Percentiles rank a stretch among this genome's conserved stretches.
phyloP scores from a whole-genome alignment of 768 basidiomycete genomes.

The Lactarius tabidus region DNA sequence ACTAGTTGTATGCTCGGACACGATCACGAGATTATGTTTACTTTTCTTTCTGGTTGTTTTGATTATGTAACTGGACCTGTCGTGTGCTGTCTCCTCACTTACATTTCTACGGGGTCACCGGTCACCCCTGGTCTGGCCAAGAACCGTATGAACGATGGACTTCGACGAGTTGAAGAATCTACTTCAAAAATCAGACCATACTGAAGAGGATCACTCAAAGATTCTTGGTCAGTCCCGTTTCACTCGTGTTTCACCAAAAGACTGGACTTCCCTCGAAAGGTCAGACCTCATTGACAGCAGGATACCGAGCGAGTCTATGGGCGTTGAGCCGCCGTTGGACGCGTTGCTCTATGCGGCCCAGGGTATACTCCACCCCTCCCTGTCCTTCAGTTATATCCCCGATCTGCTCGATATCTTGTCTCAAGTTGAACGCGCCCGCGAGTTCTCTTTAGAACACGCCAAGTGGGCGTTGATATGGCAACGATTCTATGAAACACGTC shows the following conservation, averaged over 20 bases:
- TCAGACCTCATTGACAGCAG: conserved; percentile 17
- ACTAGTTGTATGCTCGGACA: no score
- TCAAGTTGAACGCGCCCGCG: conserved; percentile 22
- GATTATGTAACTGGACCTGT: neutral
- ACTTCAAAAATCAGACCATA: conserved; percentile 13
- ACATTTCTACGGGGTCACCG: neutral
- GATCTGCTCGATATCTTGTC: conserved; percentile 22
- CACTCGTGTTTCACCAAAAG: neutral
- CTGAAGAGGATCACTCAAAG: conserved; percentile 13
- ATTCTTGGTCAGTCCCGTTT: conserved; percentile 13
- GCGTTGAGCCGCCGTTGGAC: conserved; percentile 2
- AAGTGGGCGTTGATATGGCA: conserved; percentile 22
- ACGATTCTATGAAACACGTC: conserved; percentile 17
- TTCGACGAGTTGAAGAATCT: conserved; percentile 9
- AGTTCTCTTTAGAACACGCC: conserved; percentile 17
- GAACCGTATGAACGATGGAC: conserved; percentile 8
- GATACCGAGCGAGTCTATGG: neutral
- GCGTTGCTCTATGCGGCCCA: conserved; percentile 12
- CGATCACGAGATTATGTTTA: neutral
- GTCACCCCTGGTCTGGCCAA: neutral
- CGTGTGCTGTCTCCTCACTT: neutral
- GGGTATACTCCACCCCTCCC: conserved; percentile 14
- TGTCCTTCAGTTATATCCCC: conserved; percentile 17
- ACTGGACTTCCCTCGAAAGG: conserved; percentile 10
- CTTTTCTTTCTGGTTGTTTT: neutral